These are phyloP conservation scores for Ceratocystis papillata DNA, from an alignment of 2,329 filamentous ascomycete species.

Conservation along the genomic window DNA sequence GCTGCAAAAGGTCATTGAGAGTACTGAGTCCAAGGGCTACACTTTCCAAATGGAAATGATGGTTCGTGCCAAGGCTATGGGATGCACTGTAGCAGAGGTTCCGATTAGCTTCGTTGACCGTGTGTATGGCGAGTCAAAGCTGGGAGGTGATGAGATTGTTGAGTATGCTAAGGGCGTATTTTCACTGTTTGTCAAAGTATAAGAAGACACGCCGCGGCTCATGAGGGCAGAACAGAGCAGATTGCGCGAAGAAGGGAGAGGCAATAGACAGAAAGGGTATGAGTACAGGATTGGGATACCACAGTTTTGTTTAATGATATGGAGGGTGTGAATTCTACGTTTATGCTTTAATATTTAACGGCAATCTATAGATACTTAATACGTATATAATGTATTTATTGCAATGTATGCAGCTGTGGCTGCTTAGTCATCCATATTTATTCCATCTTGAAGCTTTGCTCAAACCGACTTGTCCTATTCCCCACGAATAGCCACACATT, in stretches of 20 bases:
- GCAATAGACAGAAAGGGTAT: background rate
- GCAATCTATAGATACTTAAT: background rate
- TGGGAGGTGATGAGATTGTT: slow-evolving; percentile 89
- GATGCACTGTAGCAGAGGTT: slow-evolving; percentile 85
- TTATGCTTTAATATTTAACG: background rate
- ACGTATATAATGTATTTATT: too few relatives aligned
- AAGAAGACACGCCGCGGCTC: slow-evolving; percentile 22
- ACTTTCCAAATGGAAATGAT: slow-evolving; percentile 99
- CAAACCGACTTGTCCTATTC: background rate
- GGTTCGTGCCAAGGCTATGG: slow-evolving; percentile 93
- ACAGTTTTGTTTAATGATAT: slow-evolving; percentile 12
- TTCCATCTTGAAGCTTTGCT: background rate
- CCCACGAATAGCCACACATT: background rate
- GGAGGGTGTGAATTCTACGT: background rate
- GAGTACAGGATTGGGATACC: background rate
- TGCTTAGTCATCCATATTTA: slow-evolving; percentile 14
- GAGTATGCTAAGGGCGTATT: slow-evolving; percentile 86
- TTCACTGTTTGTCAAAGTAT: slow-evolving; percentile 68
- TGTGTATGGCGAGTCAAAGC: slow-evolving; percentile 87
- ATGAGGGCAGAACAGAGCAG: background rate
- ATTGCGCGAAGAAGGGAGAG: background rate
- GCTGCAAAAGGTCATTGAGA: slow-evolving; percentile 77
- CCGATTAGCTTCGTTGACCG: slow-evolving; percentile 95
- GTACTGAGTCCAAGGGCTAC: slow-evolving; percentile 92
- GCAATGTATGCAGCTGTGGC: background rate